phyloP scores from a whole-genome alignment of 768 basidiomycete species.

The Tricholoma hemisulphureum region DNA sequence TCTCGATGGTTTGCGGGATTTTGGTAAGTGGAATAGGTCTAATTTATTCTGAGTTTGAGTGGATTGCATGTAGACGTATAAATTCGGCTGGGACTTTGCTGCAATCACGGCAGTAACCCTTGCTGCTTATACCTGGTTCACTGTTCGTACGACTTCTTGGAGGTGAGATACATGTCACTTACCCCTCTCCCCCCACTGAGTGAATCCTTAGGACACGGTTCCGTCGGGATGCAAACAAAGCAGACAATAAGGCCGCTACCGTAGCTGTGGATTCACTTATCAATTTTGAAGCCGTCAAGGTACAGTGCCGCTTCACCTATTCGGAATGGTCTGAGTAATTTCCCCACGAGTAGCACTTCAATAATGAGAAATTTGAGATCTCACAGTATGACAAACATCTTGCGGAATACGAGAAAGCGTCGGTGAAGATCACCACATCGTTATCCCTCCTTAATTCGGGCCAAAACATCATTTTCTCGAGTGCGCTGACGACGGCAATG shows the following conservation, averaged over 20 bases:
- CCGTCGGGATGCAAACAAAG: conserved; percentile 91
- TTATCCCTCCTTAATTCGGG: conserved; percentile 93
- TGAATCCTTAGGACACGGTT: conserved; percentile 70
- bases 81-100: conserved; percentile 97
- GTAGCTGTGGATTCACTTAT: conserved; percentile 93
- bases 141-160: conserved; percentile 94
- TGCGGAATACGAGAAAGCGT: conserved; percentile 83
- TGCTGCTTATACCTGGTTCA: conserved; percentile 95
- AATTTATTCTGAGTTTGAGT: neutral
- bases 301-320: conserved; percentile 27
- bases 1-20: conserved; percentile 96
- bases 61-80: conserved; percentile 67
- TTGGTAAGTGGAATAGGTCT: conserved; percentile 53
- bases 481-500: conserved; percentile 92
- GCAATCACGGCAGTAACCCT: conserved; percentile 84
- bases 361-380: conserved; percentile 92
- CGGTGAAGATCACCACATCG: conserved; percentile 92
- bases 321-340: neutral
- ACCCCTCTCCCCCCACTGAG: conserved; percentile 2
- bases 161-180: conserved; percentile 46
- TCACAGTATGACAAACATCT: conserved; percentile 90
- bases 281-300: conserved; percentile 99
- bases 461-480: conserved; percentile 95
- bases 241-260: conserved; percentile 95
- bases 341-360: conserved; percentile 72